Percentiles rank a stretch among this genome's conserved stretches.
Conservation (phyloP, 164 flowering plant species). For the Warburgia ugandensis region DNA sequence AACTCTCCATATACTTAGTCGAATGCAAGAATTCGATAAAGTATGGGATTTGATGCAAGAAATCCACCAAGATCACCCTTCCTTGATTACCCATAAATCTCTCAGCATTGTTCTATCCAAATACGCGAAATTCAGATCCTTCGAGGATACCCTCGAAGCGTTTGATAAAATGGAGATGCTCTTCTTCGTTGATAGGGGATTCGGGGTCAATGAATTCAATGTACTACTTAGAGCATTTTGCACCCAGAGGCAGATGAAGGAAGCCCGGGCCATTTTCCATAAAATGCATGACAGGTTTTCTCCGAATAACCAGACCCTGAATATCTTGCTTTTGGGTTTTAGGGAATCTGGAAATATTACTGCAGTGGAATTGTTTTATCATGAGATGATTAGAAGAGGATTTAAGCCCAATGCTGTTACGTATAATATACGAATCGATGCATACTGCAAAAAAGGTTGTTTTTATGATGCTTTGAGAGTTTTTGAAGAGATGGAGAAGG, state of each 20-base stretch:
- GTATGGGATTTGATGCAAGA: conserved; percentile 59
- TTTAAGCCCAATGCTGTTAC: conserved; percentile 53
- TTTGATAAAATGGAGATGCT: conserved; percentile 58
- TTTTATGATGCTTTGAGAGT: conserved; percentile 55
- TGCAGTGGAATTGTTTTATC: conserved; percentile 69
- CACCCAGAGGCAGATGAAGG: conserved; percentile 62
- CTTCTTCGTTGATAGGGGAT: conserved; percentile 26
- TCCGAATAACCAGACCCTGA: conserved; percentile 60
- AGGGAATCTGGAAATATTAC: conserved; percentile 59
- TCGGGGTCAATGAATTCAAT: conserved; percentile 69
- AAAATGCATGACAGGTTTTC: conserved; percentile 43
- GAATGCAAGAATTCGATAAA: conserved; percentile 59
- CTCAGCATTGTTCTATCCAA: conserved; percentile 62
- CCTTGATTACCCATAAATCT: conserved; percentile 55
- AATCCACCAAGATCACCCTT: conserved; percentile 28
- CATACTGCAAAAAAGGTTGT: conserved; percentile 61
- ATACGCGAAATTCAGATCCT: conserved; percentile 48
- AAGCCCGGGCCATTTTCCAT: conserved; percentile 54
- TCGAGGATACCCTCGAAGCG: conserved; percentile 57
- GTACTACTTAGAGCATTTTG: conserved; percentile 64
- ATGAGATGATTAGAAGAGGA: conserved; percentile 74
- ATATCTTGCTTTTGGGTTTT: conserved; percentile 75
- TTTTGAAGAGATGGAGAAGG: conserved; percentile 56
- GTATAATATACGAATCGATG: conserved; percentile 68
- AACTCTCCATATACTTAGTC: conserved; percentile 60